phyloP scores from a whole-genome alignment of 2,329 filamentous ascomycete genomes.

The Aureobasidium sp. region DNA sequence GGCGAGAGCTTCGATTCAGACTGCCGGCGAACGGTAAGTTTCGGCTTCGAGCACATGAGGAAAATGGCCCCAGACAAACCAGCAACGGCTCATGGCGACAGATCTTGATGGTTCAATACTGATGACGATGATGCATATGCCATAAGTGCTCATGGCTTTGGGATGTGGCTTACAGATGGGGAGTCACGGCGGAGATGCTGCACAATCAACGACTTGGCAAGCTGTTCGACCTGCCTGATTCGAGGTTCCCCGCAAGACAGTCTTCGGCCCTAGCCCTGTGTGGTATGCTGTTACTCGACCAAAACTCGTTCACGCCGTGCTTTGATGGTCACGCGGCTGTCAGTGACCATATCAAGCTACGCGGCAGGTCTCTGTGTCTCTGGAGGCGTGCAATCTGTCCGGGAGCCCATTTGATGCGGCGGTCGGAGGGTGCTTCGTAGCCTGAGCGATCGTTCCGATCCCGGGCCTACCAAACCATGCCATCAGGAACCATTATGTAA shows the following conservation, averaged over 20 bases:
- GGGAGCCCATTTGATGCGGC: background rate
- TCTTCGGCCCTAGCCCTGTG: background rate
- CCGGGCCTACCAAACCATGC: background rate
- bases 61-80: background rate
- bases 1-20: background rate
- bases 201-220: background rate
- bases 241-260: conserved; percentile 2
- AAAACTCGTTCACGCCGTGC: conserved; percentile 3
- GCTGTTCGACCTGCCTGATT: background rate
- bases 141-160: background rate
- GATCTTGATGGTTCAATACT: background rate
- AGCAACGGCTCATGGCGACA: background rate
- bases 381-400: background rate
- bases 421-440: background rate
- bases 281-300: conserved; percentile 3
- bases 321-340: conserved; percentile 2
- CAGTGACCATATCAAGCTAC: background rate
- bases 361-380: background rate
- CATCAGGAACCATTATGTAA: conserved; percentile 13
- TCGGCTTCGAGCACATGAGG: background rate
- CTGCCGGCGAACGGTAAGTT: background rate
- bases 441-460: background rate
- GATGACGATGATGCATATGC: background rate
- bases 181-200: conserved; percentile 3
- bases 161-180: background rate